Base-by-base conservation (phyloP, 257 asterid species). In the Lycium barbarum region DNA sequence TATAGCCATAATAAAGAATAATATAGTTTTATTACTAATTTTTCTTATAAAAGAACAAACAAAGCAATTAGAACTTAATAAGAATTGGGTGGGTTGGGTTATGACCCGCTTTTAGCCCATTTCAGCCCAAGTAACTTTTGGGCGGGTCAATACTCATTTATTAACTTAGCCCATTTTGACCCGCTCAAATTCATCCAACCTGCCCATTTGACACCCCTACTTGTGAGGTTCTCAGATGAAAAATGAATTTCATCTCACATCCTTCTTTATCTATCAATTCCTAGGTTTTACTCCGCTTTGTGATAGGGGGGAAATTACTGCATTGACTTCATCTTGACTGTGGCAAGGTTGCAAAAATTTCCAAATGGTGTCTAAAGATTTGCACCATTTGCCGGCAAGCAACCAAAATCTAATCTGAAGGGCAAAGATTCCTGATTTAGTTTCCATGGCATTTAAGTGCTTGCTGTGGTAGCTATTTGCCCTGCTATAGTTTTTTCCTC, bases 381-480 rank as follows among this genome's bases (percentile, higher is more conserved):
- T 55, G 81, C 90, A 90, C 89, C 90, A 87, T 83, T 84, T 95
- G 89, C 91, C 93, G 89, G 93, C 93, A 90, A 88, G 87, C 93
- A 93, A 90, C 97, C 92, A 73, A 92, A 76, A 90, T 76, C 79
- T 17, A 87, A 65, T 61, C 73, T 20, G 49, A 85, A 68, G n/a
- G 82, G 93, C 92, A 86, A 84, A 91, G 87, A 81, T 80, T 55
- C 84, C 18, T 54, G 58, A 63, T 81, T 80, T 83, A 10, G 49
- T 55, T 73, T 80, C 76, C 85, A 83, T 82, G 55, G 87, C 86
- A 53, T 74, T 59, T 49, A 51, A 70, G 79, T 73, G 58, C 57
- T 84, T 84, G 84, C 88, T 81, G 40, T 67, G 84, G 65, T 53
- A 83, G 83, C 80, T 65, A 59, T 59, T 45, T 22, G 81, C 90